These are phyloP conservation scores for Trichosporon sp. DNA, from an alignment of 1,284 basidiomycete species.

Conservation along the genomic window DNA sequence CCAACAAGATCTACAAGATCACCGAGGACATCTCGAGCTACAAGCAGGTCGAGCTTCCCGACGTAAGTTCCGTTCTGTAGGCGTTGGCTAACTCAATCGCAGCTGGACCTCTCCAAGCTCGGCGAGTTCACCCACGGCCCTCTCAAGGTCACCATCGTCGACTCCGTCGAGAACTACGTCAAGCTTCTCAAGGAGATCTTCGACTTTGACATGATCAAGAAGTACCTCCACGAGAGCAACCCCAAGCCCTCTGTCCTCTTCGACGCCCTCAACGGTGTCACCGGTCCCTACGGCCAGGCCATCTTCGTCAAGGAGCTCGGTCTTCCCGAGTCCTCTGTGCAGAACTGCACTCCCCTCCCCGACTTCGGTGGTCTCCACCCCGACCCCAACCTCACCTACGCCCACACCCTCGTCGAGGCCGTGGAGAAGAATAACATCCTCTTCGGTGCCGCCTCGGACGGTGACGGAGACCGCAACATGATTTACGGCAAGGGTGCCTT, in stretches of 20 bases:
- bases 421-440: conserved; percentile 85
- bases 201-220: conserved; percentile 89
- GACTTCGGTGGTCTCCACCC: conserved; percentile 98
- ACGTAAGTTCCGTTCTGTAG: conserved; percentile 60
- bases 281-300: conserved; percentile 90
- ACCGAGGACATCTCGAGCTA: conserved; percentile 85
- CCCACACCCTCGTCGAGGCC: conserved; percentile 87
- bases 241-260: conserved; percentile 84
- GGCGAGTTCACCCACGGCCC: conserved; percentile 80
- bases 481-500: conserved; percentile 98
- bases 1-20: conserved; percentile 88
- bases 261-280: conserved; percentile 95
- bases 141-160: conserved; percentile 84
- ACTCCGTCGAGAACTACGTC: conserved; percentile 90
- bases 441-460: conserved; percentile 96
- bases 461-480: conserved; percentile 99
- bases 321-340: conserved; percentile 76
- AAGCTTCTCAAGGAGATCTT: conserved; percentile 84
- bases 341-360: conserved; percentile 87
- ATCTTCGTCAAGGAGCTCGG: conserved; percentile 85
- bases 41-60: conserved; percentile 77
- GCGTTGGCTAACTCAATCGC: not conserved
- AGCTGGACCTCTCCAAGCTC: conserved; percentile 83
- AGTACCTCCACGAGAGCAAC: conserved; percentile 70
- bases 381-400: conserved; percentile 98